phyloP scores from a whole-genome alignment of 1,284 basidiomycete species.

The Pascua sp. region DNA sequence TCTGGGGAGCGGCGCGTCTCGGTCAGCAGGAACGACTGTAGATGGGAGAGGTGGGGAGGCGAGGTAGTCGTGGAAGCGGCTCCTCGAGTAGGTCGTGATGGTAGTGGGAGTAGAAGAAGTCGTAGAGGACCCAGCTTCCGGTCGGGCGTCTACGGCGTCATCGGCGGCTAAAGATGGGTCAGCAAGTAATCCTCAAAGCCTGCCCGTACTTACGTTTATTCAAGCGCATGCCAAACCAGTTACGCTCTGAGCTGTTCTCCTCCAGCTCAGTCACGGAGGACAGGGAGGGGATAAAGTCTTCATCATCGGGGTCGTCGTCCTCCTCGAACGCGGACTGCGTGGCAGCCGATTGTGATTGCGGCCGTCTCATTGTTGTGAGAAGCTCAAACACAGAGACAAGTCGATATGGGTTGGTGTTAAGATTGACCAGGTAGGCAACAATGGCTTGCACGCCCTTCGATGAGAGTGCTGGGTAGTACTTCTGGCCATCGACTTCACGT shows the following conservation, averaged over 20 bases:
- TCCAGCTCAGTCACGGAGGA: neutral
- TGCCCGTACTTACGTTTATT: neutral
- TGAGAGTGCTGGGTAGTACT: neutral
- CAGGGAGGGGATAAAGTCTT: slow-evolving; percentile 9
- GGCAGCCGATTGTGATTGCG: neutral
- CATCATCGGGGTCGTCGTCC: slow-evolving; percentile 13
- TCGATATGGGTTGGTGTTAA: slow-evolving; percentile 3
- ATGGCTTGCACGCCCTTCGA: slow-evolving; percentile 9
- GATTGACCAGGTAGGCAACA: slow-evolving; percentile 4
- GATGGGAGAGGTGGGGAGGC: neutral
- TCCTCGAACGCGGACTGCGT: slow-evolving; percentile 1
- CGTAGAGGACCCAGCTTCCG: neutral
- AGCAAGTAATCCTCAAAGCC: neutral
- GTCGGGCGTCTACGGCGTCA: neutral
- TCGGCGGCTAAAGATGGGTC: neutral
- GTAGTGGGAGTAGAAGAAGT: neutral
- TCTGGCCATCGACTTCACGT: neutral
- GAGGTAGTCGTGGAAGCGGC: slow-evolving; percentile 8
- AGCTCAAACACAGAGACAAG: slow-evolving; percentile 15
- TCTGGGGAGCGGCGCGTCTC: neutral
- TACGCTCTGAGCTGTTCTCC: slow-evolving; percentile 1
- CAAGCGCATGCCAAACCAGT: slow-evolving; percentile 8
- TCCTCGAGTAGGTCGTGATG: neutral
- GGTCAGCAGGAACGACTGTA: neutral
- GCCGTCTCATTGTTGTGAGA: slow-evolving; percentile 1